These are phyloP conservation scores for Stagonosporopsis vannaccii DNA, from an alignment of 2,329 filamentous ascomycete species.

Conservation along the genomic window DNA sequence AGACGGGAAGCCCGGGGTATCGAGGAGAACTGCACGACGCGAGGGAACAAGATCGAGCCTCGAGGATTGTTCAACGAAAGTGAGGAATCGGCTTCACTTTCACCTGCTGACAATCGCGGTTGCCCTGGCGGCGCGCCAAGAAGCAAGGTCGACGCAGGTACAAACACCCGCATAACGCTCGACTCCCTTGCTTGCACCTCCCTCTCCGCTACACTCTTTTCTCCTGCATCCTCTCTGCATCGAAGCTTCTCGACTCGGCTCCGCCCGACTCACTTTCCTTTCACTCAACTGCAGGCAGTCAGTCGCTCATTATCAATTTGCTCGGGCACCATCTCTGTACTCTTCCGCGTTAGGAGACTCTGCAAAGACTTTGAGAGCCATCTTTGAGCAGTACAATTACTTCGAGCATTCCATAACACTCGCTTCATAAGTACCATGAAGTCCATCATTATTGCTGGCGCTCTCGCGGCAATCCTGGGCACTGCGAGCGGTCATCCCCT, in stretches of 20 bases:
- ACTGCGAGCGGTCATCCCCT: constrained; percentile 55
- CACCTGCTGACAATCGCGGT: constrained; percentile 19
- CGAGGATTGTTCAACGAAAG: not conserved
- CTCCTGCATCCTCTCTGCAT: constrained; percentile 20
- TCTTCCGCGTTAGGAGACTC: constrained; percentile 12
- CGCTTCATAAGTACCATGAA: constrained; percentile 55
- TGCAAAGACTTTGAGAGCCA: constrained; percentile 18
- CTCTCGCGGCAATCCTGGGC: constrained; percentile 49
- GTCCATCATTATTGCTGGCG: constrained; percentile 48
- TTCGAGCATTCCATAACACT: constrained; percentile 40
- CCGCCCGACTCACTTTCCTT: constrained; percentile 30
- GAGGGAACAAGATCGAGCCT: not conserved
- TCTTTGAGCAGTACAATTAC: constrained; percentile 28
- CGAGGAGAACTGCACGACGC: not conserved
- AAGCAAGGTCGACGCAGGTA: constrained; percentile 22
- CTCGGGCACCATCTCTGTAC: constrained; percentile 7
- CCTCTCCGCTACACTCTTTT: constrained; percentile 31
- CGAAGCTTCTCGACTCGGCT: constrained; percentile 26
- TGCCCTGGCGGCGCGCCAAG: constrained; percentile 22
- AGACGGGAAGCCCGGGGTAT: not conserved
- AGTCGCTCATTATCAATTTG: constrained; percentile 27
- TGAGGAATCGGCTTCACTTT: constrained; percentile 1
- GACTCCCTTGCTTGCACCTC: constrained; percentile 26
- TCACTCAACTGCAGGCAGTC: constrained; percentile 33
- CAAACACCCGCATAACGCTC: constrained; percentile 20